phyloP scores from a whole-genome alignment of 2,329 filamentous ascomycete genomes.

The Magnaporthiopsis incrustans region DNA sequence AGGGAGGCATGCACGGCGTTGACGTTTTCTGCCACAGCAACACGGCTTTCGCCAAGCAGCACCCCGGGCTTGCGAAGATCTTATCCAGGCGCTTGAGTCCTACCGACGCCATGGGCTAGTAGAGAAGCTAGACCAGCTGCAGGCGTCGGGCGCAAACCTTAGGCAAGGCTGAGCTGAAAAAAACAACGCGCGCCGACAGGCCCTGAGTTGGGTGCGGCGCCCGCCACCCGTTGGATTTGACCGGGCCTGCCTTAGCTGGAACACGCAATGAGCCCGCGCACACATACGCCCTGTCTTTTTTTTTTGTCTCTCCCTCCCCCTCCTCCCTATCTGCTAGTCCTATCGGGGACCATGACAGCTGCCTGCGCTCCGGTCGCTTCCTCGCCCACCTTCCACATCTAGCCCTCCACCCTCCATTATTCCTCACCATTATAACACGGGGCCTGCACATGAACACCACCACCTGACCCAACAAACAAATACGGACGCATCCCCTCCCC shows the following conservation, averaged over 20 bases:
- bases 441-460: neutral
- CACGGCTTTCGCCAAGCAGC: neutral
- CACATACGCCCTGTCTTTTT: neutral
- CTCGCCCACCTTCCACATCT: neutral
- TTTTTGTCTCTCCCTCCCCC: neutral
- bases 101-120: neutral
- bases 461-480: neutral
- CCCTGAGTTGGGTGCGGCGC: neutral
- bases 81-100: neutral
- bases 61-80: neutral
- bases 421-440: neutral
- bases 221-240: neutral
- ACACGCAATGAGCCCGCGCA: neutral
- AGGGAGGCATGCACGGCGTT: neutral
- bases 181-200: neutral
- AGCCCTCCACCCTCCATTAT: neutral
- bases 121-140: neutral
- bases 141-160: slow-evolving; percentile 1
- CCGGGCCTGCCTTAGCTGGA: neutral
- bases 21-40: neutral
- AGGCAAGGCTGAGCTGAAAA: slow-evolving; percentile 2
- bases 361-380: neutral
- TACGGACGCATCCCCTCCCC: neutral
- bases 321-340: neutral
- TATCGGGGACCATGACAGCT: neutral